phyloP scores from a whole-genome alignment of 2,329 filamentous ascomycete genomes.

The Daldinia sp. region DNA sequence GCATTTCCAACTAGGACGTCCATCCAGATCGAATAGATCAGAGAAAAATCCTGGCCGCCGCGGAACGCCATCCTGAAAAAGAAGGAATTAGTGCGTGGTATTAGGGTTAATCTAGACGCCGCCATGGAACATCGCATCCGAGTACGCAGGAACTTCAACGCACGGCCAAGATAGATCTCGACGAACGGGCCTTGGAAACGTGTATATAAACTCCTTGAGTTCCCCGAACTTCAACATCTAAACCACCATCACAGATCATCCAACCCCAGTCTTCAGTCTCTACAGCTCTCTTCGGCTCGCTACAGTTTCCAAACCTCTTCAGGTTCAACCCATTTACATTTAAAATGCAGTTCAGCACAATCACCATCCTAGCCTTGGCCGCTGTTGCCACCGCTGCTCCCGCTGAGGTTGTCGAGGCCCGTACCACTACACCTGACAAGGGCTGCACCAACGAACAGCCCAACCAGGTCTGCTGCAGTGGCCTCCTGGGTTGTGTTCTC shows the following conservation, averaged over 20 bases:
- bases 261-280: constrained; percentile 24
- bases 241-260: constrained; percentile 35
- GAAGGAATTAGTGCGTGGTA: constrained; percentile 23
- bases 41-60: constrained; percentile 19
- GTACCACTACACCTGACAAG: constrained; percentile 4
- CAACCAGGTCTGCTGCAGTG: constrained; percentile 30
- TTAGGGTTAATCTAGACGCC: constrained; percentile 9
- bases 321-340: constrained; percentile 12
- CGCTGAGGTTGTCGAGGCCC: constrained; percentile 23
- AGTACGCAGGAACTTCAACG: constrained; percentile 8
- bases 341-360: constrained; percentile 40
- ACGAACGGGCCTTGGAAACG: constrained; percentile 4
- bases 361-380: constrained; percentile 37
- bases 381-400: constrained; percentile 38
- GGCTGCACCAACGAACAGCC: constrained; percentile 30
- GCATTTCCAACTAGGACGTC: constrained; percentile 1
- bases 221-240: constrained; percentile 19
- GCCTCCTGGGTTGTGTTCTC: constrained; percentile 19
- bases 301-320: constrained; percentile 18
- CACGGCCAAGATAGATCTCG: background rate
- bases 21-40: constrained; percentile 28
- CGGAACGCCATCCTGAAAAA: constrained; percentile 22
- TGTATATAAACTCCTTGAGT: constrained; percentile 28
- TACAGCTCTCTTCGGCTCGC: constrained; percentile 30
- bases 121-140: constrained; percentile 13